A percentile compares a stretch with the other conserved stretches of the same genome.
Conservation (phyloP, 2,329 filamentous ascomycete genomes). For the Ceratocystis papillata region DNA sequence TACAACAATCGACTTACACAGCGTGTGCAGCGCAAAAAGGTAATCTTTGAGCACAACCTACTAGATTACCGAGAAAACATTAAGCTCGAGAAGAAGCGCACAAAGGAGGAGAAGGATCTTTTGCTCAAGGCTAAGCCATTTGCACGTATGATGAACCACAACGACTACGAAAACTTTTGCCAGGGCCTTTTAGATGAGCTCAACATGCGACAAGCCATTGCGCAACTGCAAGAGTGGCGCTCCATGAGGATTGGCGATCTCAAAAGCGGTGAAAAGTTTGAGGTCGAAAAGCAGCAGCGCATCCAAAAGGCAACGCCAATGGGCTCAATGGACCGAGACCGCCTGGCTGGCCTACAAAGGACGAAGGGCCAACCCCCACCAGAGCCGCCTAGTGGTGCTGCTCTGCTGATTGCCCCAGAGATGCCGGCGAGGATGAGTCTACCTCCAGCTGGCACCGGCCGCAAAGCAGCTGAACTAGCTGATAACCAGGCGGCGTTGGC, state of each 20-base stretch:
- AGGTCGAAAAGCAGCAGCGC: conserved; percentile 71
- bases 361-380: conserved; percentile 54
- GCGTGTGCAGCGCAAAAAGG: conserved; percentile 86
- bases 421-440: conserved; percentile 50
- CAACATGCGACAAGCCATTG: conserved; percentile 78
- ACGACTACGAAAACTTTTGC: conserved; percentile 78
- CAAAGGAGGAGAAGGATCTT: conserved; percentile 86
- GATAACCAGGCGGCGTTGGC: conserved; percentile 24
- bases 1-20: conserved; percentile 89
- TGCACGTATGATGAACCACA: conserved; percentile 88
- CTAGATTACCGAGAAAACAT: conserved; percentile 89
- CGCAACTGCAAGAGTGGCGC: conserved; percentile 89
- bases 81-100: conserved; percentile 82
- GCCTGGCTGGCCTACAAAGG: conserved; percentile 60
- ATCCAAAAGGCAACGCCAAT: conserved; percentile 60
- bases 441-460: conserved; percentile 27
- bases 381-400: conserved; percentile 64
- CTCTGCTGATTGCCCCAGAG: conserved; percentile 67
- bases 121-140: conserved; percentile 92
- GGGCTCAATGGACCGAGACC: conserved; percentile 72
- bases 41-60: conserved; percentile 89
- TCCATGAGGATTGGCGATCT: conserved; percentile 73
- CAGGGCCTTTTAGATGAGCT: conserved; percentile 82
- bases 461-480: conserved; percentile 28
- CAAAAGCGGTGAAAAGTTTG: conserved; percentile 80